Evolutionary conservation across 1,284 basidiomycete species (phyloP).

Genomic region (Moesziomyces parantarcticus): DNA sequence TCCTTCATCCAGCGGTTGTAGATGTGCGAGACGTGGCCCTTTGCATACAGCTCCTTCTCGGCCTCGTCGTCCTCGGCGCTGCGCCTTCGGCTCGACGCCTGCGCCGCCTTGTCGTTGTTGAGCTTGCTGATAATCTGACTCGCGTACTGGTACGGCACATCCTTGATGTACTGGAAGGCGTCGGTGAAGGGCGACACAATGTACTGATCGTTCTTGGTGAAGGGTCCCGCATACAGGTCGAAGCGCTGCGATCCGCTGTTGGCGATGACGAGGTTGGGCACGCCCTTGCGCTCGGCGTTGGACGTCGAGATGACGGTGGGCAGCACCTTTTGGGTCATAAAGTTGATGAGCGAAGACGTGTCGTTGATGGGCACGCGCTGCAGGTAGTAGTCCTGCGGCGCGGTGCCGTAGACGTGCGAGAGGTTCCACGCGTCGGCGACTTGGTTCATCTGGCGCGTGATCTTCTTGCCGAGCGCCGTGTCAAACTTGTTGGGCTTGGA

Average conservation of each 20-base stretch:
- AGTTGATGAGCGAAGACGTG: slow-evolving; percentile 54
- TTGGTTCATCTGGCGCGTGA: slow-evolving; percentile 51
- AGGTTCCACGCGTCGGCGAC: slow-evolving; percentile 60
- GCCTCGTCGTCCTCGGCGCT: slow-evolving; percentile 15
- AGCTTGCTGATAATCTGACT: slow-evolving; percentile 48
- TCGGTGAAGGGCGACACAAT: slow-evolving; percentile 63
- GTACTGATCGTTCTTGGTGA: slow-evolving; percentile 65
- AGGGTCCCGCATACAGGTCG: slow-evolving; percentile 57
- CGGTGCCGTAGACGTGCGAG: slow-evolving; percentile 53
- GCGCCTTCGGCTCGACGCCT: slow-evolving; percentile 23
- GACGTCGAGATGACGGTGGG: slow-evolving; percentile 62
- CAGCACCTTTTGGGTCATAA: slow-evolving; percentile 57
- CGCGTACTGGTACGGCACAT: slow-evolving; percentile 59
- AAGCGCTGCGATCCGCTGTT: slow-evolving; percentile 64
- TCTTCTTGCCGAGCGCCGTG: slow-evolving; percentile 49
- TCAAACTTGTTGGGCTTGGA: slow-evolving; percentile 42
- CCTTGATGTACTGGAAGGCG: slow-evolving; percentile 57
- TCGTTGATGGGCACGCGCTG: slow-evolving; percentile 52
- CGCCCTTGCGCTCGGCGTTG: slow-evolving; percentile 43
- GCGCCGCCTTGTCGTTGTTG: slow-evolving; percentile 26
- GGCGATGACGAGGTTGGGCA: slow-evolving; percentile 57
- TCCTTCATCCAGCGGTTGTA: slow-evolving; percentile 47
- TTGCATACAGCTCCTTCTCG: slow-evolving; percentile 30
- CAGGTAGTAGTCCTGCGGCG: slow-evolving; percentile 64
- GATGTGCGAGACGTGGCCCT: slow-evolving; percentile 44